These are phyloP conservation scores for Misopates orontium DNA, from an alignment of 257 asterid genomes.

Conservation along the genomic window DNA sequence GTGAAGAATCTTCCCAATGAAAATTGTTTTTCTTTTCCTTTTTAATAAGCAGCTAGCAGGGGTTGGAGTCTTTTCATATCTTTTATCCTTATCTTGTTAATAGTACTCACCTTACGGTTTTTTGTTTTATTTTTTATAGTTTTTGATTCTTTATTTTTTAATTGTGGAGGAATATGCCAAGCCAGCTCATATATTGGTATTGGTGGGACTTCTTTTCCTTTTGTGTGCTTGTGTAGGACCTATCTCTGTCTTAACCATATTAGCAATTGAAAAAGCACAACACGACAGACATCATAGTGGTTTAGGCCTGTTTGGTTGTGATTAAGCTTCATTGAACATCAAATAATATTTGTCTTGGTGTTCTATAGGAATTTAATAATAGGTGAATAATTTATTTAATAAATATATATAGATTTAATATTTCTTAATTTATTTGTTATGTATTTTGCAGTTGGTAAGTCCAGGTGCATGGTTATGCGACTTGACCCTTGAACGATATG, in stretches of 20 bases:
- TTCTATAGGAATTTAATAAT: too few relatives aligned
- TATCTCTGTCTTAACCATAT: not conserved
- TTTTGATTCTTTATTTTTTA: constrained; percentile 8
- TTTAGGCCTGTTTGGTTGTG: not conserved
- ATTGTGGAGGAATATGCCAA: constrained; percentile 23
- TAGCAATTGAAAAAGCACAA: constrained; percentile 5
- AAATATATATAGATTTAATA: not conserved
- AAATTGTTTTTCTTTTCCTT: too few relatives aligned
- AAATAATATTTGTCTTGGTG: too few relatives aligned
- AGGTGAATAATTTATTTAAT: too few relatives aligned
- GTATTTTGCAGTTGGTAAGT: constrained; percentile 51
- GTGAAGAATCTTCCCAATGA: not conserved
- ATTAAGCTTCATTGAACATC: too few relatives aligned
- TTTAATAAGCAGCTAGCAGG: not conserved
- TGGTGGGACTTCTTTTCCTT: constrained; percentile 26
- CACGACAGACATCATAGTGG: constrained; percentile 7
- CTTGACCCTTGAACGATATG: constrained; percentile 61
- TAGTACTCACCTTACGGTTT: not conserved
- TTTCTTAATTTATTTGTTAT: not conserved
- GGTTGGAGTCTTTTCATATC: not conserved
- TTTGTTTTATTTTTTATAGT: not conserved
- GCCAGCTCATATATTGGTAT: constrained; percentile 15
- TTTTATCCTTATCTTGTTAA: not conserved
- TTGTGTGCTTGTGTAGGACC: constrained; percentile 22
- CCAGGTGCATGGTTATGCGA: constrained; percentile 69